These are phyloP conservation scores for Datura wrightii DNA, from an alignment of 257 asterid genomes.

Conservation along the genomic window DNA sequence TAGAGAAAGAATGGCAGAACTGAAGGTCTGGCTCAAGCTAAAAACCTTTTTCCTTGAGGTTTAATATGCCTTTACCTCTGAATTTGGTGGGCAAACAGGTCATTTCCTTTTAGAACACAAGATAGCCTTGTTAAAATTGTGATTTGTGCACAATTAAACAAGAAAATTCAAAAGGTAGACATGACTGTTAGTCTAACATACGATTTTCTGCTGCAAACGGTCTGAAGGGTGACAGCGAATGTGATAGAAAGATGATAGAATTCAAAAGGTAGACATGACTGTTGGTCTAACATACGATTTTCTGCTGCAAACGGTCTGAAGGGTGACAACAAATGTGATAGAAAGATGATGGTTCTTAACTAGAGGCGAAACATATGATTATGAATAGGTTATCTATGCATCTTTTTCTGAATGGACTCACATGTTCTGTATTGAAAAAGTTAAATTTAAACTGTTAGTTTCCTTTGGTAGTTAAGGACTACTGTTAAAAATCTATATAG, in stretches of 20 bases:
- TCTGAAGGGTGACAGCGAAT: not conserved
- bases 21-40: no score
- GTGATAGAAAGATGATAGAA: not conserved
- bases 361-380: not conserved
- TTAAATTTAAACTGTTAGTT: not conserved
- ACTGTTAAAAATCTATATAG: not conserved
- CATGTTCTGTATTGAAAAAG: not conserved
- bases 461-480: not conserved
- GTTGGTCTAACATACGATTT: not conserved
- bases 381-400: not conserved
- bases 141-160: not conserved
- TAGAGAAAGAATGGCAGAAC: no score
- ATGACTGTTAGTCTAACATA: not conserved
- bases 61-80: not conserved
- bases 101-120: not conserved
- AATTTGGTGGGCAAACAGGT: not conserved
- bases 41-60: not conserved
- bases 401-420: not conserved
- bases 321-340: not conserved
- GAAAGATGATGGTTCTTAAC: not conserved
- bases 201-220: not conserved
- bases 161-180: not conserved
- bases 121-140: not conserved
- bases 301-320: not conserved
- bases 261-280: not conserved